Evolutionary conservation across 176 grass and related monocot genomes (phyloP).

Genomic region (Oryza nivara): DNA sequence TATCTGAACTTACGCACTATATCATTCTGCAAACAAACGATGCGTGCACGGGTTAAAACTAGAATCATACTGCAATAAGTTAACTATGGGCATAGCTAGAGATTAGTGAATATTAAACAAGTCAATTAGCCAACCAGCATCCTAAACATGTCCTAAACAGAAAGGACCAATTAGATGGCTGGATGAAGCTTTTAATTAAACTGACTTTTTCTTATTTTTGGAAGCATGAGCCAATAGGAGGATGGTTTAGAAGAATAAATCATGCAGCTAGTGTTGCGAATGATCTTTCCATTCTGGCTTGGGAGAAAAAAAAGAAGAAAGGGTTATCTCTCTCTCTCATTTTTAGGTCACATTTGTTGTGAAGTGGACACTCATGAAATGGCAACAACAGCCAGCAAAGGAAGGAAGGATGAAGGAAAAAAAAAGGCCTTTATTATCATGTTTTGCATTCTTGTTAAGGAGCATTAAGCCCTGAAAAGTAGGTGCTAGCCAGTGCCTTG

Average conservation of each 20-base stretch:
- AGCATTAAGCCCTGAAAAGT: conserved; percentile 39
- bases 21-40: background rate
- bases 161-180: conserved; percentile 12
- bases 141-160: conserved; percentile 21
- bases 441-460: conserved; percentile 29
- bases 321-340: background rate
- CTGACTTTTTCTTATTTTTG: conserved; percentile 6
- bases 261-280: conserved; percentile 14
- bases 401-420: background rate
- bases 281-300: conserved; percentile 23
- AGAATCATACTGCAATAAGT: conserved; percentile 15
- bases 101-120: background rate
- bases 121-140: conserved; percentile 18
- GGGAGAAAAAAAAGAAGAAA: background rate
- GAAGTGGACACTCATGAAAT: conserved; percentile 55
- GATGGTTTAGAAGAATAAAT: conserved; percentile 23
- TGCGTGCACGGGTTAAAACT: conserved; percentile 45
- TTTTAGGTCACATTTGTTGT: conserved; percentile 29
- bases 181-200: conserved; percentile 23
- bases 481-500: conserved; percentile 39
- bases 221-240: conserved; percentile 41
- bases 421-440: conserved; percentile 35
- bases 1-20: conserved; percentile 50
- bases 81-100: background rate
- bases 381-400: conserved; percentile 28